Evolutionary conservation across 306 rosid genomes (phyloP).

Genomic region (Carpinus fangiana): DNA sequence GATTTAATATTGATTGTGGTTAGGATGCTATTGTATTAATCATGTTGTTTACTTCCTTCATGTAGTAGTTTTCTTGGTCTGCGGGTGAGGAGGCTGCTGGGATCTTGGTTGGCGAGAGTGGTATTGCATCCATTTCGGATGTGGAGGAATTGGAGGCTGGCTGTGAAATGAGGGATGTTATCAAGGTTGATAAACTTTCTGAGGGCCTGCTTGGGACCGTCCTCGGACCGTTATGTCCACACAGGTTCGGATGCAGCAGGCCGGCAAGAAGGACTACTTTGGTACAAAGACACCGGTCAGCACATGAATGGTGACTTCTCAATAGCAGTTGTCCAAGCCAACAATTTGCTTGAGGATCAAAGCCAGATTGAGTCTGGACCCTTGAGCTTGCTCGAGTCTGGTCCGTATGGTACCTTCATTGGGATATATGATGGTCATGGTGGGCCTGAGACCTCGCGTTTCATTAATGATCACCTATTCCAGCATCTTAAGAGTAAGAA

Average conservation of each 20-base stretch:
- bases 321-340: slow-evolving; percentile 97
- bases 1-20: slow-evolving; percentile 16
- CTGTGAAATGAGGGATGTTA: slow-evolving; percentile 98
- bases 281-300: slow-evolving; percentile 91
- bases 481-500: slow-evolving; percentile 74
- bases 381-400: slow-evolving; percentile 66
- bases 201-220: slow-evolving; percentile 80
- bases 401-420: slow-evolving; percentile 79
- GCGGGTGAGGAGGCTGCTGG: slow-evolving; percentile 34
- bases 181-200: slow-evolving; percentile 81
- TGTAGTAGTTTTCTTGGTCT: slow-evolving; percentile 13
- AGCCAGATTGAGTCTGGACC: slow-evolving; percentile 94
- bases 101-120: slow-evolving; percentile 24
- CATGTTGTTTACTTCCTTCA: slow-evolving; percentile 10
- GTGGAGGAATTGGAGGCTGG: slow-evolving; percentile 60
- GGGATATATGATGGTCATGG: slow-evolving; percentile 96
- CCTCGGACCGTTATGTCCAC: slow-evolving; percentile 41
- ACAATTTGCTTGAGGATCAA: slow-evolving; percentile 92
- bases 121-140: slow-evolving; percentile 66
- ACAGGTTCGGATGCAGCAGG: slow-evolving; percentile 64
- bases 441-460: slow-evolving; percentile 95
- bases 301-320: slow-evolving; percentile 87
- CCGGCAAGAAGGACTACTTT: slow-evolving; percentile 75
- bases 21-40: background rate
- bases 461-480: slow-evolving; percentile 68